Evolutionary conservation across 768 basidiomycete genomes (phyloP), one percentile per base, ranked within the genome.

Genomic region (Calvatia gigantea): DNA sequence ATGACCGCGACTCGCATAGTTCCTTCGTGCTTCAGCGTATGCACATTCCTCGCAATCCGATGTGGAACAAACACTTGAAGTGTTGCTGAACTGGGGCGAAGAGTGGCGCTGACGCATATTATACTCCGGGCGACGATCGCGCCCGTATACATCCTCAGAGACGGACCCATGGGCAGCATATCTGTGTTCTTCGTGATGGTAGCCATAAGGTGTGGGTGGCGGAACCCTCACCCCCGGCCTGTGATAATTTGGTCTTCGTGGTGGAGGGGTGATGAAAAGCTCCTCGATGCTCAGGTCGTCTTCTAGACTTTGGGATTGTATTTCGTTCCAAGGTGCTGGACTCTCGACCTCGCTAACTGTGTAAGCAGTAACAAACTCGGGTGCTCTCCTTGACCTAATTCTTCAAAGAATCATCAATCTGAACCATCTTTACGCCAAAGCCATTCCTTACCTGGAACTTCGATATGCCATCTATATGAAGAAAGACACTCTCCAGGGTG

Each of bases 301-400:
- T n/a, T 55, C 54, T 5, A 6, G 27, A 4, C 35, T 37, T 21
- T 47, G 45, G 8, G 25, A 19, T 8, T 47, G 45, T 8, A 38
- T n/a, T 45, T 45, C 47, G 29, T 25, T 33, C 51, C 51, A 43
- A 7, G 45, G 33, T n/a, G 15, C 35, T 31, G 54, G 54, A 39
- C 33, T 55, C 9, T 55, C 44, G 31, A 29, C 44, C 11, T 55
- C 54, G 45, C 54, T 55, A 9, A 55, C 54, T 46, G 54, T 47
- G 35, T 55, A 55, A 15, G 45, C 37, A 3, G 54, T 46, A 25
- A 44, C 31, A 28, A 54, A 33, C 29, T 46, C 43, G 23, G 45
- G 45, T 2, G 35, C 19, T 3, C 11, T 17, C 23, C 37, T 37
- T 15, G n/a, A 28, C 27, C 51, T 35, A 21, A 1, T 42, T 14